A percentile compares a stretch with the other conserved stretches of the same genome.
These are phyloP conservation scores for Lasiosphaeria hispida DNA, from an alignment of 495 filamentous ascomycete genomes.

Conservation along the genomic window DNA sequence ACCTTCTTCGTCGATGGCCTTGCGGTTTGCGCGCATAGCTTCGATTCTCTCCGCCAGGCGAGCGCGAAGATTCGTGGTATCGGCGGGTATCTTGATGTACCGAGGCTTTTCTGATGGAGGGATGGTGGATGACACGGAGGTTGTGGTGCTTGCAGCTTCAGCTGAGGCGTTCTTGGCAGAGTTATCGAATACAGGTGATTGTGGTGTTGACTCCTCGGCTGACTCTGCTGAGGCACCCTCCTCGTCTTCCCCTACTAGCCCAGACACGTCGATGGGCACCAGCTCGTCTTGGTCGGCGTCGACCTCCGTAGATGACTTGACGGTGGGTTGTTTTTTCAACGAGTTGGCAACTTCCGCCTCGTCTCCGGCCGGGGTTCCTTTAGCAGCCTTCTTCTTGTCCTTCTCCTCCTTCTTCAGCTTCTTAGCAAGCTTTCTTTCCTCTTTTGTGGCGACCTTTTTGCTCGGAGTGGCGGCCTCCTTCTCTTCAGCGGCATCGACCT, in stretches of 20 bases:
- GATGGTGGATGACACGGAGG: slow-evolving; percentile 68
- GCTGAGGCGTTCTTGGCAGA: slow-evolving; percentile 36
- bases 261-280: slow-evolving; percentile 46
- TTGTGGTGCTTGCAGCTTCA: slow-evolving; percentile 58
- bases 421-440: slow-evolving; percentile 32
- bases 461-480: slow-evolving; percentile 25
- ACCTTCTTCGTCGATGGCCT: slow-evolving; percentile 77
- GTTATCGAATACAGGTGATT: slow-evolving; percentile 64
- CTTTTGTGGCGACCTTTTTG: slow-evolving; percentile 36
- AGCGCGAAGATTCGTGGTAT: slow-evolving; percentile 66
- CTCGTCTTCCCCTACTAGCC: slow-evolving; percentile 42
- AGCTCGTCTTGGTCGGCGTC: slow-evolving; percentile 25
- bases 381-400: slow-evolving; percentile 21
- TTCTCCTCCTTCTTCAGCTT: slow-evolving; percentile 29
- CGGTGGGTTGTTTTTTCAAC: neutral
- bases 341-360: slow-evolving; percentile 1
- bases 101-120: slow-evolving; percentile 57
- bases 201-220: slow-evolving; percentile 49
- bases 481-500: slow-evolving; percentile 27
- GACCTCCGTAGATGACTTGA: slow-evolving; percentile 20
- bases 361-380: slow-evolving; percentile 11
- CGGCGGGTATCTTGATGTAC: slow-evolving; percentile 54
- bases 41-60: slow-evolving; percentile 79
- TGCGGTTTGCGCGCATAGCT: slow-evolving; percentile 73
- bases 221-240: slow-evolving; percentile 46